phyloP scores from a whole-genome alignment of 352 stramenopile genomes.

The Aphanomyces stellatus region DNA sequence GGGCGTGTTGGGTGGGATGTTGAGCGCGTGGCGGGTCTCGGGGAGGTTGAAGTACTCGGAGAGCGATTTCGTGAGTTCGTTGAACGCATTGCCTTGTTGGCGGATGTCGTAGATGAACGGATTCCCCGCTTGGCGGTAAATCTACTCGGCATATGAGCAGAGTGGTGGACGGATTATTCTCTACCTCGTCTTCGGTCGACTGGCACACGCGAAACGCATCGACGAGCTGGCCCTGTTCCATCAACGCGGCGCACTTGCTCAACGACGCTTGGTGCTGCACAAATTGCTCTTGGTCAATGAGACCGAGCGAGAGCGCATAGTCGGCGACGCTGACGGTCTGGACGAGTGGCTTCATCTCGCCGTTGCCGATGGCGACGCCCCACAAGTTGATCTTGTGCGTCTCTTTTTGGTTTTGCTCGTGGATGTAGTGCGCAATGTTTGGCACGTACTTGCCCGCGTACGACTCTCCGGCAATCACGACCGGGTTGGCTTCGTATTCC shows the following conservation, averaged over 20 bases:
- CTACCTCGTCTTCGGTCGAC: slow-evolving; percentile 44
- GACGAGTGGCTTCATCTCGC: slow-evolving; percentile 73
- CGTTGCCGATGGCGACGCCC: slow-evolving; percentile 88
- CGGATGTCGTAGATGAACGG: slow-evolving; percentile 83
- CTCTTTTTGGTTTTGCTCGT: slow-evolving; percentile 65
- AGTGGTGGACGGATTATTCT: background rate
- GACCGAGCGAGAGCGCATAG: slow-evolving; percentile 64
- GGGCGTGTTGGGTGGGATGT: slow-evolving; percentile 57
- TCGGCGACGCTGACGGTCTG: slow-evolving; percentile 73
- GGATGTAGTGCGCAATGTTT: slow-evolving; percentile 90
- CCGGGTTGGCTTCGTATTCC: slow-evolving; percentile 50
- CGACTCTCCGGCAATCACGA: slow-evolving; percentile 85
- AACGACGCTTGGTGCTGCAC: slow-evolving; percentile 63
- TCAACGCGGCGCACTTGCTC: slow-evolving; percentile 62
- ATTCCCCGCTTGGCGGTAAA: slow-evolving; percentile 64
- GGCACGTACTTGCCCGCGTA: slow-evolving; percentile 97
- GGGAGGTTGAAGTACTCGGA: slow-evolving; percentile 81
- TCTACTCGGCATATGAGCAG: slow-evolving; percentile 25
- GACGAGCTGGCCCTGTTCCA: slow-evolving; percentile 58
- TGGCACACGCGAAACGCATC: slow-evolving; percentile 69
- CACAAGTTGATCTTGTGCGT: slow-evolving; percentile 61
- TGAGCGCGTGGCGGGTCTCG: slow-evolving; percentile 70
- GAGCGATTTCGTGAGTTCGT: slow-evolving; percentile 37
- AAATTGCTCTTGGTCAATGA: slow-evolving; percentile 81
- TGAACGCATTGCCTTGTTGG: slow-evolving; percentile 46